phyloP scores from a whole-genome alignment of 2,329 filamentous ascomycete species.

The Myriosclerotinia duriaeana region DNA sequence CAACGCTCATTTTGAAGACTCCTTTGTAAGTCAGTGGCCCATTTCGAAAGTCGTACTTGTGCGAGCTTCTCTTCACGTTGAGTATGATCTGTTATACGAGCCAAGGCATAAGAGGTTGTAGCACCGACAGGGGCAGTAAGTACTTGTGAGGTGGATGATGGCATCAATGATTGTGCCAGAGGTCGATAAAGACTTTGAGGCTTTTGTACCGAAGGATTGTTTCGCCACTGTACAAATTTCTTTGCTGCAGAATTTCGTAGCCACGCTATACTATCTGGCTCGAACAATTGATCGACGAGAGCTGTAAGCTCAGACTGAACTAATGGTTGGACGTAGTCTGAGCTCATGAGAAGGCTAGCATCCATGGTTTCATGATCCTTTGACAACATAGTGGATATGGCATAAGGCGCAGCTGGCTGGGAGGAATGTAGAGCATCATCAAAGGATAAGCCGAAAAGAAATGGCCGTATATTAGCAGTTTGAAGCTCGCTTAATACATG shows the following conservation, averaged over 20 bases:
- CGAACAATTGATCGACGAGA: conserved; percentile 74
- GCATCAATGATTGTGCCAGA: conserved; percentile 35
- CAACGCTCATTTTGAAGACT: conserved; percentile 72
- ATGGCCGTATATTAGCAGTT: conserved; percentile 59
- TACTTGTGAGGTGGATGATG: conserved; percentile 28
- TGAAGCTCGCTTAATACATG: conserved; percentile 57
- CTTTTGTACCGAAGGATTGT: conserved; percentile 39
- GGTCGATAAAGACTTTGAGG: conserved; percentile 43
- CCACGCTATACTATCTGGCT: conserved; percentile 74
- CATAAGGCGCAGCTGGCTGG: conserved; percentile 57
- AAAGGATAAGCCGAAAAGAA: conserved; percentile 55
- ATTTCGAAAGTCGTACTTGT: conserved; percentile 73
- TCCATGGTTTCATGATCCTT: conserved; percentile 84
- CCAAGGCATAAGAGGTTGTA: conserved; percentile 56
- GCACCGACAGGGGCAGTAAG: conserved; percentile 38
- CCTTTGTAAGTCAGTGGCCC: conserved; percentile 78
- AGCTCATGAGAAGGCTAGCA: conserved; percentile 87
- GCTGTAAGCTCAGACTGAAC: conserved; percentile 68
- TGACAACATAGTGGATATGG: conserved; percentile 71
- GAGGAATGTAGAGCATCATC: conserved; percentile 28
- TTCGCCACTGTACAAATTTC: conserved; percentile 75
- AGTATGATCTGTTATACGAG: conserved; percentile 59
- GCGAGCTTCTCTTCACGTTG: conserved; percentile 61
- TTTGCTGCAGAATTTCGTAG: conserved; percentile 79
- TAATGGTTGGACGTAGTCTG: conserved; percentile 83